These are phyloP conservation scores for Kondoa subrosea DNA, from an alignment of 768 basidiomycete species.

Conservation along the genomic window DNA sequence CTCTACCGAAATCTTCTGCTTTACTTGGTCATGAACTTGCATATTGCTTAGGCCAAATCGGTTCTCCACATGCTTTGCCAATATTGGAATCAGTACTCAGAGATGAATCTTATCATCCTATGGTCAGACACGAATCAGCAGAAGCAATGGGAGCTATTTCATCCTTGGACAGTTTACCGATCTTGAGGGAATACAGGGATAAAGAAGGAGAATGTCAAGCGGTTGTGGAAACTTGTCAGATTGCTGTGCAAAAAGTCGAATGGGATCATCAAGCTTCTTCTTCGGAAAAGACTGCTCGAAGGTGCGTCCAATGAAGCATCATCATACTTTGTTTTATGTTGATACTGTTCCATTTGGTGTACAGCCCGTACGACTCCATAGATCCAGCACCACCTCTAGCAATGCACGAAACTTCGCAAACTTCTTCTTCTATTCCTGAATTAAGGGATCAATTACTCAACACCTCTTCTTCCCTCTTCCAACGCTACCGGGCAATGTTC, in stretches of 20 bases:
- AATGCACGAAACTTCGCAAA: constrained; percentile 33
- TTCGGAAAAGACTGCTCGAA: constrained; percentile 16
- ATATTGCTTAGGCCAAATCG: constrained; percentile 89
- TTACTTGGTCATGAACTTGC: constrained; percentile 92
- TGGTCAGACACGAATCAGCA: constrained; percentile 99
- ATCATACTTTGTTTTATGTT: not conserved
- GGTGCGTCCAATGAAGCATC: not conserved
- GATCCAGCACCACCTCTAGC: constrained; percentile 62
- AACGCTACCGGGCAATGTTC: constrained; percentile 96
- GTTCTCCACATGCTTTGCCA: constrained; percentile 53
- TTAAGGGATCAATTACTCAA: constrained; percentile 53
- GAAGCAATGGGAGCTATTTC: constrained; percentile 96
- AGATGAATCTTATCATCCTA: constrained; percentile 59
- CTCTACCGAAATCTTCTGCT: constrained; percentile 69
- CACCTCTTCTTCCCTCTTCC: constrained; percentile 54
- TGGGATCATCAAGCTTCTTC: constrained; percentile 47
- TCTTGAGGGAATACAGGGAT: constrained; percentile 52
- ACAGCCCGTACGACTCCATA: constrained; percentile 59
- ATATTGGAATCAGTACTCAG: constrained; percentile 59
- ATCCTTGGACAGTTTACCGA: constrained; percentile 44
- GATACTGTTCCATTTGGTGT: not conserved
- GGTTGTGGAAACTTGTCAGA: constrained; percentile 81
- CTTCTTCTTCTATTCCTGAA: constrained; percentile 25
- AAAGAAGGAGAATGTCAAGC: constrained; percentile 54
- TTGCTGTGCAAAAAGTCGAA: constrained; percentile 83